These are phyloP conservation scores for Malassezia cuniculi DNA, from an alignment of 1,284 basidiomycete genomes.

Conservation along the genomic window DNA sequence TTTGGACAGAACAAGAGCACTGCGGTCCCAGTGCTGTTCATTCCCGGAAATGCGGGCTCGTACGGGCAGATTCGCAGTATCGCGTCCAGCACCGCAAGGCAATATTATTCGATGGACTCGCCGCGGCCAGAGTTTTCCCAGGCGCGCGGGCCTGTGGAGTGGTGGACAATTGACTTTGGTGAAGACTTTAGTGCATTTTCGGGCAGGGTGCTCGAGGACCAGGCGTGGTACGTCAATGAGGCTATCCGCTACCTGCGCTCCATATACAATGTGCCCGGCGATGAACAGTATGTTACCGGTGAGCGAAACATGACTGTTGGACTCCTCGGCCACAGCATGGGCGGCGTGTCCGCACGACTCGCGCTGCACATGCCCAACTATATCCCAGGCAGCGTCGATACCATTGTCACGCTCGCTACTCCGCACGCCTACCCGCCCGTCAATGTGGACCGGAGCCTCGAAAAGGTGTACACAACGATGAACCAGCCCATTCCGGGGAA, in stretches of 20 bases:
- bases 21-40: conserved; percentile 67
- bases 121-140: conserved; percentile 46
- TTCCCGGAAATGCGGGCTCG: conserved; percentile 93
- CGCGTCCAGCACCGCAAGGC: conserved; percentile 71
- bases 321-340: conserved; percentile 92
- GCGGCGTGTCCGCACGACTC: conserved; percentile 72
- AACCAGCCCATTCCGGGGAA: too few species aligned
- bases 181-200: conserved; percentile 95
- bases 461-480: conserved; percentile 55
- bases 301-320: conserved; percentile 50
- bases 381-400: conserved; percentile 50
- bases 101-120: too few species aligned
- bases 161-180: conserved; percentile 68
- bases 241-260: conserved; percentile 66
- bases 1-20: conserved; percentile 8
- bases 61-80: conserved; percentile 88
- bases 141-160: conserved; percentile 22
- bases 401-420: conserved; percentile 85
- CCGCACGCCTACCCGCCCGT: conserved; percentile 80
- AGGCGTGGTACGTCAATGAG: conserved; percentile 63
- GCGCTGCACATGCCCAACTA: conserved; percentile 54
- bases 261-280: conserved; percentile 53
- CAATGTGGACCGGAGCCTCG: conserved; percentile 68
- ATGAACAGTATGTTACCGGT: conserved; percentile 37
- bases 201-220: conserved; percentile 69